Base-by-base conservation (phyloP, 441 rosid genomes). In the Viola pubescens region DNA sequence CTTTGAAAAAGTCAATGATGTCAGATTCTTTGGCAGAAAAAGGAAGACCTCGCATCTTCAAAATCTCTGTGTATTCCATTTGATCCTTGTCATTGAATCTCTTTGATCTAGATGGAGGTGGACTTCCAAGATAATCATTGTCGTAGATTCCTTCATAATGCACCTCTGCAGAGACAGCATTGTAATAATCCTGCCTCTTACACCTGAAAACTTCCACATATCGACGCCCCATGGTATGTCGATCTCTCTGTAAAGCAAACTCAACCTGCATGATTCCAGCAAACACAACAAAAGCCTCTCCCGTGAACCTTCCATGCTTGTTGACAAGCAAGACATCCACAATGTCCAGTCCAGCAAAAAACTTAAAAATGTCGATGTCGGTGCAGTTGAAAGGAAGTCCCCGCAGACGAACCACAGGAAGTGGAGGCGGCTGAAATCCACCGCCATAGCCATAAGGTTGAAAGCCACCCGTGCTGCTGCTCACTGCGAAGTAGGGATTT, bases 401-500 rank as follows among this genome's bases (percentile, higher is more conserved):
- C 67, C 97, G 77, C 58, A 87, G 86, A 51, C 95, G 95, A 73
- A 86, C 97, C 59, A 86, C 91, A 0, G 95, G 97, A 75, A 90
- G 88, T 43, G 79, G 58, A 61, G 85, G 79, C 0, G 77, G 80
- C 58, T 75, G 87, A 70, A 63, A 76, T 62, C 79, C 84, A 52
- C 78, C 84, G 37, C 75, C 83, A 52, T 69, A 89, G 63, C 75
- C 67, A 16, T 69, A 87, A 56, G 85, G 85, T 40, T 79, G 89
- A 66, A 80, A 87, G 75, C 78, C 75, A 49, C 78, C 52, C 0
- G 83, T 42, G 52, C 83, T 76, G 62, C 79, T 78, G 90, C 84
- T 84, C 89, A 90, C 96, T 88, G 94, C 91, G 88, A 90, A 86
- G 97, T 88, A 90, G 78, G 97, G 96, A 86, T 82, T 82, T 59